Conservation (phyloP, 768 basidiomycete genomes). For the Lactifluus rugatus region DNA sequence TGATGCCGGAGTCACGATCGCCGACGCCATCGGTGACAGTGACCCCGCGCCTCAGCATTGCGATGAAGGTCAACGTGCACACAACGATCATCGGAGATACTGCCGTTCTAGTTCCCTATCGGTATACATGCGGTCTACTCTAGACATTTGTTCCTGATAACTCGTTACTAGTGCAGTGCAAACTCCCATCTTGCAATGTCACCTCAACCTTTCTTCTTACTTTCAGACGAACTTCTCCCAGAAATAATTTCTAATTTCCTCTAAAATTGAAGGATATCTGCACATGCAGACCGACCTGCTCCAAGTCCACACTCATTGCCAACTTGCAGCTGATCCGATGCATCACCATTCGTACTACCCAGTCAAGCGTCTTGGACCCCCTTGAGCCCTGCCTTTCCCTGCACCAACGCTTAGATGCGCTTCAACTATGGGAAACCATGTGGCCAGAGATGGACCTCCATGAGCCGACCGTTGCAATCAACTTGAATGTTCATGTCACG, state of each 20-base stretch:
- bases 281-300: neutral
- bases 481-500: neutral
- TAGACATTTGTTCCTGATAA: too few species aligned
- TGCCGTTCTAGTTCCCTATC: too few species aligned
- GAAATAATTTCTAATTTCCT: neutral
- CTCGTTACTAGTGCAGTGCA: too few species aligned
- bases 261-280: neutral
- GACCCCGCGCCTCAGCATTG: too few species aligned
- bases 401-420: neutral
- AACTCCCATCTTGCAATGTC: neutral
- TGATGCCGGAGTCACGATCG: too few species aligned
- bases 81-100: too few species aligned
- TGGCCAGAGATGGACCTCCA: conserved; percentile 1
- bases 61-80: too few species aligned
- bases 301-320: neutral
- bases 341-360: neutral
- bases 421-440: neutral
- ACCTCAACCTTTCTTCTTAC: neutral
- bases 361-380: conserved; percentile 9
- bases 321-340: neutral
- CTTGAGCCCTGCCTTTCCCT: conserved; percentile 2
- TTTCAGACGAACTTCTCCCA: conserved; percentile 9
- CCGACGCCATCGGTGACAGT: too few species aligned
- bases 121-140: too few species aligned
- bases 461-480: neutral